These are phyloP conservation scores for Picochlorum sp. DNA, from an alignment of 139 green algal species.

Conservation along the genomic window DNA sequence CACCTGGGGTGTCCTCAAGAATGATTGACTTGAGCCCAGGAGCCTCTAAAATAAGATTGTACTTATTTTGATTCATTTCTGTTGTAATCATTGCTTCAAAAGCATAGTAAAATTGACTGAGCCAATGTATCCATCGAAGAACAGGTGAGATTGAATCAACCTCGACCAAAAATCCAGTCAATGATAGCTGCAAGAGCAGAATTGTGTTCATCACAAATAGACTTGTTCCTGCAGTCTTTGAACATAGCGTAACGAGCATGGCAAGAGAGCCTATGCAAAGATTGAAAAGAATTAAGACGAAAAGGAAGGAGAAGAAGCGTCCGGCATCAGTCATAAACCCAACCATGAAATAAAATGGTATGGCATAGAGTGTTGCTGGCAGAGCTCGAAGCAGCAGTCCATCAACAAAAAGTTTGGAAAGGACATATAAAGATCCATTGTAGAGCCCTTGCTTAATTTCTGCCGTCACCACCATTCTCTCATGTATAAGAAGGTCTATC, in stretches of 20 bases:
- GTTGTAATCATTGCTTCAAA: slow-evolving; percentile 24
- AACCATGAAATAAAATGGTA: slow-evolving; percentile 63
- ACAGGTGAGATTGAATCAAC: slow-evolving; percentile 18
- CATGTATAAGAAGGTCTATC: slow-evolving; percentile 53
- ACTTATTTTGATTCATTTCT: slow-evolving; percentile 37
- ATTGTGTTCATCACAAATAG: slow-evolving; percentile 68
- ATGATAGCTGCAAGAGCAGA: slow-evolving; percentile 66
- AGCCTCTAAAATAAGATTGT: slow-evolving; percentile 35
- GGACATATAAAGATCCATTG: slow-evolving; percentile 41
- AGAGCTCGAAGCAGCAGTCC: slow-evolving; percentile 61
- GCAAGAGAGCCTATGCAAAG: slow-evolving; percentile 46
- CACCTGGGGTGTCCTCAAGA: slow-evolving; percentile 25
- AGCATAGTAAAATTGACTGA: slow-evolving; percentile 40
- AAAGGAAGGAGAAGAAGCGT: slow-evolving; percentile 40
- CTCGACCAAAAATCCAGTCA: slow-evolving; percentile 34
- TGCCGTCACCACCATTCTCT: slow-evolving; percentile 45
- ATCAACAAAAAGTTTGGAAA: slow-evolving; percentile 59
- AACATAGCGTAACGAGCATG: slow-evolving; percentile 38
- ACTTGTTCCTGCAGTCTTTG: slow-evolving; percentile 40
- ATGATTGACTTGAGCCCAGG: slow-evolving; percentile 19
- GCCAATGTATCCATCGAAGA: slow-evolving; percentile 54
- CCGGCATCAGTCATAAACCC: slow-evolving; percentile 8
- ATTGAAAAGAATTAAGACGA: slow-evolving; percentile 37
- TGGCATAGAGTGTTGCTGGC: slow-evolving; percentile 46
- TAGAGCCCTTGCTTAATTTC: slow-evolving; percentile 47